A percentile compares a stretch with the other conserved stretches of the same genome.
Conservation (phyloP, 1,284 basidiomycete species). For the Tausonia pullulans region DNA sequence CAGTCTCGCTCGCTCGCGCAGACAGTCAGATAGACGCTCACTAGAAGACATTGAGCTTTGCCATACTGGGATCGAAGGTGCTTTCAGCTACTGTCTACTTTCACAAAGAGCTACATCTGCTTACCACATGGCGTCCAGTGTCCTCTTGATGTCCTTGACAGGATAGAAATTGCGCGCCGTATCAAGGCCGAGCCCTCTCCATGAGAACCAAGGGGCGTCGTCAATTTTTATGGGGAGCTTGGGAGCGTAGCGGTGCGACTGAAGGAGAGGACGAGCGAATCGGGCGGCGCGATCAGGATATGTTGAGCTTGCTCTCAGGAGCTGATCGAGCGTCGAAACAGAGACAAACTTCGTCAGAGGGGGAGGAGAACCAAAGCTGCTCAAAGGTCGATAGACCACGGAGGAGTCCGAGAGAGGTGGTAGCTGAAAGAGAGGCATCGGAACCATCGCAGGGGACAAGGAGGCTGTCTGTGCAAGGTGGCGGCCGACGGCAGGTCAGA, state of each 20-base stretch:
- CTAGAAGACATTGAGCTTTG: conserved; percentile 24
- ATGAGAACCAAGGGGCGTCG: conserved; percentile 26
- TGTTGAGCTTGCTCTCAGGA: no score
- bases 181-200: conserved; percentile 27
- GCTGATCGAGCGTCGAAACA: no score
- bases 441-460: conserved; percentile 21
- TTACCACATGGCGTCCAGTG: conserved; percentile 23
- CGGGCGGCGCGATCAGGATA: no score
- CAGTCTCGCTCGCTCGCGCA: no score
- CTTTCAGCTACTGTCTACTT: no score
- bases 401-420: conserved; percentile 24
- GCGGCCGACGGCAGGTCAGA: background rate
- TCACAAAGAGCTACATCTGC: no score
- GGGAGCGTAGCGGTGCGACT: conserved; percentile 17
- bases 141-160: conserved; percentile 19
- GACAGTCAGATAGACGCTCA: background rate
- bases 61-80: conserved; percentile 5
- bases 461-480: conserved; percentile 9
- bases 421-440: conserved; percentile 20
- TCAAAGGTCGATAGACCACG: conserved; percentile 24
- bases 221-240: conserved; percentile 23
- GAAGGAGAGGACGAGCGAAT: background rate
- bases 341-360: background rate
- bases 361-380: conserved; percentile 22
- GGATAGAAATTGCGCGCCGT: conserved; percentile 26